Evolutionary conservation across 2,329 filamentous ascomycete genomes (phyloP).

Genomic region (Colletotrichum neosansevieriae): DNA sequence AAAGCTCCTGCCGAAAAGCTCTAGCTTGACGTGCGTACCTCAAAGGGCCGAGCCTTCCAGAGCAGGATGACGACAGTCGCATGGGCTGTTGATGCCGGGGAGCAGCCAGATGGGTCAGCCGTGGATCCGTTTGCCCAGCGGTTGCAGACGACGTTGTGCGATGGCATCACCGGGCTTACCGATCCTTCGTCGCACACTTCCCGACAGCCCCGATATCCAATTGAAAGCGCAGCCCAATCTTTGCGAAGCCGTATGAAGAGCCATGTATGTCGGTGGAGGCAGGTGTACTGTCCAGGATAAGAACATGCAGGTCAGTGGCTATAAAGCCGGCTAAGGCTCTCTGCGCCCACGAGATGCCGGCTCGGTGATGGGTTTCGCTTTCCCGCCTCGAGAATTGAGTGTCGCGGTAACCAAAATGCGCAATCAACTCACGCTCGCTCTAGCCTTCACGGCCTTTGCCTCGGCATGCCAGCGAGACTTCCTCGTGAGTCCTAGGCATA

Average conservation of each 20-base stretch:
- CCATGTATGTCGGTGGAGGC: background rate
- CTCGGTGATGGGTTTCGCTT: too few relatives aligned
- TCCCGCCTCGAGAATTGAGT: background rate
- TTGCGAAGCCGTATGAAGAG: background rate
- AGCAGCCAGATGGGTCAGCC: background rate
- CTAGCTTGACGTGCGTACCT: background rate
- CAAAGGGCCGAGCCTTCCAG: background rate
- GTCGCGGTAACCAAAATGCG: background rate
- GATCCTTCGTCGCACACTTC: background rate
- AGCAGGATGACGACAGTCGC: slow-evolving; percentile 17
- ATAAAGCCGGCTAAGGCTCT: slow-evolving; percentile 10
- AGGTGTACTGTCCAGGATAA: background rate
- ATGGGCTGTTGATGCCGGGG: background rate
- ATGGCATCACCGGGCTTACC: slow-evolving; percentile 27
- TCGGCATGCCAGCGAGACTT: slow-evolving; percentile 49
- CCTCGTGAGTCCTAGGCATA: slow-evolving; percentile 45
- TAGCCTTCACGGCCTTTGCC: slow-evolving; percentile 44
- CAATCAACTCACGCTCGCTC: slow-evolving; percentile 14
- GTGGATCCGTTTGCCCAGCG: background rate
- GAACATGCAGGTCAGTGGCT: slow-evolving; percentile 8
- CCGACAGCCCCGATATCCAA: background rate
- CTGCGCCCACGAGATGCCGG: too few relatives aligned
- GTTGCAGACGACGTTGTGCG: background rate
- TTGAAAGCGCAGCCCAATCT: background rate
- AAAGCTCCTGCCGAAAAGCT: background rate